Evolutionary conservation across 768 basidiomycete species (phyloP), one percentile per base, ranked within the genome.

Genomic region (Lactifluus echinatus): DNA sequence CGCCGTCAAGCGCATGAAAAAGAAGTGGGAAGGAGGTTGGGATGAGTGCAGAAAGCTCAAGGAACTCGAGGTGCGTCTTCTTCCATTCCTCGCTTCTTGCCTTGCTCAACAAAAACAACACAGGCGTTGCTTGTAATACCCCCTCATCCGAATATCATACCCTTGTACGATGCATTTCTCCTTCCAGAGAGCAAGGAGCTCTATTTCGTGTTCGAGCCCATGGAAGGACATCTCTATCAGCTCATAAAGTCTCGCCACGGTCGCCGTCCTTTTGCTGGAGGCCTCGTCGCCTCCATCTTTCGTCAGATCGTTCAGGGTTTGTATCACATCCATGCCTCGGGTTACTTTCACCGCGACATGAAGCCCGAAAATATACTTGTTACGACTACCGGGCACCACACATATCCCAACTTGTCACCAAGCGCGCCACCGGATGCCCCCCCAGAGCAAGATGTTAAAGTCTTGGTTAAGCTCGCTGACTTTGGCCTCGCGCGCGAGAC

Each of bases 161-260:
- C 96, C 57, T 79, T 99, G 64, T 99, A 98, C 77, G 96, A 99
- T 73, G 94, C 92, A 67, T 99, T 98, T 76, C 89, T 99, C 64
- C 83, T 93, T n/a, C 96, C 96, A 4, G 82, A 85, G 64, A 81
- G 91, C 59, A 92, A 91, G 71, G 94, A 99, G 72, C 89, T 99
- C 65, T 96, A 98, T 72, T 98, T 98, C 68, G 95, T 98, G 46
- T 99, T 99, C 72, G 96, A 99, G 73, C 94, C 93, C 67, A 98
- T 99, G 96, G 96, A 99, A 72, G 96, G 96, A 67, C 98, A 99
- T 73, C 83, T 99, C 47, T 99, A 95, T 73, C 96, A 99, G 70
- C 89, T 99, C 75, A 95, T 97, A 73, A 97, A 95, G 75, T 84
- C 93, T 46, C 86, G 96, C 60, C 92, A 91, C 73, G 93, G 94